Evolutionary conservation across 495 filamentous ascomycete species (phyloP).

Genomic region (Pseudevernia furfuracea): DNA sequence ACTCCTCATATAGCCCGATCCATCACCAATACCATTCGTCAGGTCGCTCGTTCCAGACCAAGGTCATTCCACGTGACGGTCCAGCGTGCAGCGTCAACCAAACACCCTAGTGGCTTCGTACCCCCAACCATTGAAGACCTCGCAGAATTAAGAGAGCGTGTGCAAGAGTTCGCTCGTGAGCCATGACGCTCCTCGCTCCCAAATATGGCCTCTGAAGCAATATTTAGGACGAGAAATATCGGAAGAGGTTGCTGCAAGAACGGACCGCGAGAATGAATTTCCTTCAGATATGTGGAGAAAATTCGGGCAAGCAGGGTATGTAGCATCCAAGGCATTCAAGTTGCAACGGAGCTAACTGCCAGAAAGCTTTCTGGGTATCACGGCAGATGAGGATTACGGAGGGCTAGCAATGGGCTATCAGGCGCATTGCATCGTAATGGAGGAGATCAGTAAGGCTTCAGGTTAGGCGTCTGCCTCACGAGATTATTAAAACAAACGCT

Average conservation of each 20-base stretch:
- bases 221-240: conserved; percentile 54
- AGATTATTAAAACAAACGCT: conserved; percentile 22
- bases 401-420: conserved; percentile 92
- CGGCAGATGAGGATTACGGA: conserved; percentile 88
- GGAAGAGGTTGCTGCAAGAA: conserved; percentile 65
- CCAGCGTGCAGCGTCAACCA: conserved; percentile 53
- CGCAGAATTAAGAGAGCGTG: conserved; percentile 74
- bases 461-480: conserved; percentile 32
- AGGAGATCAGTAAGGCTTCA: conserved; percentile 68
- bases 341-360: conserved; percentile 16
- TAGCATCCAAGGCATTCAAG: neutral
- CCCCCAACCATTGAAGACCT: conserved; percentile 71
- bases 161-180: conserved; percentile 79
- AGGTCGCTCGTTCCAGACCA: conserved; percentile 18
- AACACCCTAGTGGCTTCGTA: conserved; percentile 77
- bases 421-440: conserved; percentile 93
- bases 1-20: conserved; percentile 6
- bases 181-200: neutral
- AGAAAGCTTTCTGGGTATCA: conserved; percentile 74
- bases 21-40: conserved; percentile 20
- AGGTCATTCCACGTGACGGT: conserved; percentile 21
- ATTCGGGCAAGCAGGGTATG: conserved; percentile 71
- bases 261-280: conserved; percentile 82
- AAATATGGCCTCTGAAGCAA: neutral
- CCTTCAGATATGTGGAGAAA: conserved; percentile 89